Base-by-base conservation (phyloP, 352 stramenopile species). In the Phytophthora citrophthora region DNA sequence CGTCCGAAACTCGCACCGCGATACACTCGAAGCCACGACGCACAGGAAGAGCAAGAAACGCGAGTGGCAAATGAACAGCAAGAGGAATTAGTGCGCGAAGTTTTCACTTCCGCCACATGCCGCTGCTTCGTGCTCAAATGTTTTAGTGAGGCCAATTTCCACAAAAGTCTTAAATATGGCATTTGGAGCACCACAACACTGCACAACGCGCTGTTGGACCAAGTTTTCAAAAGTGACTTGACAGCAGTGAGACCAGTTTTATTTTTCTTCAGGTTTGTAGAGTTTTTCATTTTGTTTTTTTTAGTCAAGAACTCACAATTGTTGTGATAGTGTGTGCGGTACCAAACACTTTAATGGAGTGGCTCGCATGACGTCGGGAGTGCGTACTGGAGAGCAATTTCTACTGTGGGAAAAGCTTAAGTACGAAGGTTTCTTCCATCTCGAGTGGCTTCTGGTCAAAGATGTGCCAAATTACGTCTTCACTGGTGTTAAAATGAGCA, bases 101-200 rank as follows among this genome's bases (percentile, higher is more conserved):
- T 89, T 8, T 88, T 89, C 46, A 82, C 64, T 18, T 82, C 70
- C 27, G 60, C 78, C 27, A 94, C 78, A 18, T 91, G 81, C 57
- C 81, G 82, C 24, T 94, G 83, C 66, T 94, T 94, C 52, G 83
- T 94, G 46, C 69, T 93, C 67, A 94, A 94, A 66, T 91, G 80
- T 18, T 94, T 94, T 57, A 94, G 86, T 52, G 86, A 94, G 48
- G 81, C 78, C n/a, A 92, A 94, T 49, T 61, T 94, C 41, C 86
- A 94, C 73, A 93, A 91, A 71, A 94, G 86, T 44, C 73, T 94
- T 44, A 94, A 94, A 71, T 94, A 79, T 55, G 86, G 86, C 31
- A 57, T 94, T 47, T 94, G 86, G 86, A 91, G 81, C 48, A 91
- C 78, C 54, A 94, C 86, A 15, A 87, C 39, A 68, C 68, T 74